Evolutionary conservation across 2,329 filamentous ascomycete species (phyloP), one percentile per base, ranked within the genome.

Genomic region (Hypoxylon sp.): DNA sequence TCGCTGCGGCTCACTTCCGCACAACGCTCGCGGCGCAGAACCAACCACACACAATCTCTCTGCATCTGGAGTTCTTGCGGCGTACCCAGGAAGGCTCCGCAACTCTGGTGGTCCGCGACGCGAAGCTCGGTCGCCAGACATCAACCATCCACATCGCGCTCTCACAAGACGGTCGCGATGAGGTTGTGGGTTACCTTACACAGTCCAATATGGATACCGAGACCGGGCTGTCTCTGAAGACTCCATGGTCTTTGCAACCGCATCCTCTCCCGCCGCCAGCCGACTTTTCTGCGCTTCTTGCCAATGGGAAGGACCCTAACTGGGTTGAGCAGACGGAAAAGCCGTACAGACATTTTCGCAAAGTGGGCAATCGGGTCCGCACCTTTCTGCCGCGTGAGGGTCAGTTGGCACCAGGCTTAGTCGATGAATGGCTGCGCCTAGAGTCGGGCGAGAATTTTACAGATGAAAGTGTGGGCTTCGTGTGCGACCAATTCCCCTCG

Each of bases 181-280:
- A 89, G 75, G 85, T 92, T 21, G 83, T 90, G 39, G 87, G 84
- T 13, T 91, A 91, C 76, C 83, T 91, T 67, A 92, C 89, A 6
- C 86, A 92, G 68, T 85, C 85, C 21, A 90, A 92, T 69, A 83
- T 92, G 48, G 73, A 79, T 1, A 82, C 82, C 1, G 90, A 92
- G 75, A 77, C 81, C 3, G 91, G 91, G 7, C 6, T 87, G 85
- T 70, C 76, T 6, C 57, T 78, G 21, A 55, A 80, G 15, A 91
- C 89, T 0, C 77, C 80, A 17, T 92, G 88, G 80, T 76, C 79
- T 4, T 79, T 89, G 6, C 56, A 75, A 21, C 80, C 81, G 8
- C 63, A 75, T 24, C 75, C 79, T 1, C 70, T 72, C 6, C 74
- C 77, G 11, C 56, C 35, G 21, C 68, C 67, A 8, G 52, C 47